Evolutionary conservation across 2,329 filamentous ascomycete genomes (phyloP).

Genomic region (Leptodontidium sp.): DNA sequence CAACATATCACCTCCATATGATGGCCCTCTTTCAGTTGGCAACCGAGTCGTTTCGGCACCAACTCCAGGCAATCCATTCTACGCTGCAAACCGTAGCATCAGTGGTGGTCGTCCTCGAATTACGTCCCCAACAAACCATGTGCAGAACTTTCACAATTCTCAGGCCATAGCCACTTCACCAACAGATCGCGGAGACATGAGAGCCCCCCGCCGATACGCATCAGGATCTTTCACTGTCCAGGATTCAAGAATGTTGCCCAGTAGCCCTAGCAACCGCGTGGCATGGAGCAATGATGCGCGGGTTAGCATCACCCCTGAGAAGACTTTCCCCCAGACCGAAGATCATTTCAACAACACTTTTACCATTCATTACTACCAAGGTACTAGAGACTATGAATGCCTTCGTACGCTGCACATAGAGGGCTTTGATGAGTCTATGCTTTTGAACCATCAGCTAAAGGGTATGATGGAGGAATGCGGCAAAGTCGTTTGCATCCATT

Average conservation of each 20-base stretch:
- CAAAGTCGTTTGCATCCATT: constrained; percentile 38
- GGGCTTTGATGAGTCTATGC: constrained; percentile 24
- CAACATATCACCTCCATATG: constrained; percentile 3
- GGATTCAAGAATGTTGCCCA: neutral
- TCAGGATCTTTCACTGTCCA: neutral
- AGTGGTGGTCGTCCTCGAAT: neutral
- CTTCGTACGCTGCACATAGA: constrained; percentile 22
- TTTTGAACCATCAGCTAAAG: constrained; percentile 33
- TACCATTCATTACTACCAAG: neutral
- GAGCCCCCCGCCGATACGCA: neutral
- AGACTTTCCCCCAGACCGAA: neutral
- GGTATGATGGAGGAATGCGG: constrained; percentile 37
- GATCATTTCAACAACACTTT: neutral
- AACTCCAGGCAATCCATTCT: neutral
- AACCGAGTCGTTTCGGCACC: constrained; percentile 10
- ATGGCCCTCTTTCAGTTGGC: neutral
- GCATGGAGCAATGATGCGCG: constrained; percentile 13
- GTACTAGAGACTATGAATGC: neutral
- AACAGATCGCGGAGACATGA: neutral
- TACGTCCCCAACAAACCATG: neutral
- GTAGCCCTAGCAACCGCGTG: neutral
- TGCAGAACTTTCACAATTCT: neutral
- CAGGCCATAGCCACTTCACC: neutral
- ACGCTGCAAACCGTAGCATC: neutral
- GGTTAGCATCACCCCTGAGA: neutral